Conservation (phyloP, 768 basidiomycete species). For the Boletus huronensis region DNA sequence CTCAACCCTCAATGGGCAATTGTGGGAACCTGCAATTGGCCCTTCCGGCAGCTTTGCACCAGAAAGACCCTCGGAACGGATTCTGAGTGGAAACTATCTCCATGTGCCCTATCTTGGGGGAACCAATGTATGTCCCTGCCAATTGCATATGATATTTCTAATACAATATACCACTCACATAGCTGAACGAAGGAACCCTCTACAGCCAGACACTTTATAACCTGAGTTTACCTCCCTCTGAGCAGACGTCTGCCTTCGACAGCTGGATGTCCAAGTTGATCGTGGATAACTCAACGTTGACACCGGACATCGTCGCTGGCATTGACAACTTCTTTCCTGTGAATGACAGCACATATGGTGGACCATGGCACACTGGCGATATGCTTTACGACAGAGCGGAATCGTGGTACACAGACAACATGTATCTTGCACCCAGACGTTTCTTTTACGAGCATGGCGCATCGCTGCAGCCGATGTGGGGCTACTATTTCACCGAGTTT, state of each 20-base stretch:
- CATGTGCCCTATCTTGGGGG: constrained; percentile 55
- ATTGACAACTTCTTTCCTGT: constrained; percentile 45
- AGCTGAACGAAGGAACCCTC: constrained; percentile 17
- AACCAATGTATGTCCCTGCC: constrained; percentile 41
- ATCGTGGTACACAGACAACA: constrained; percentile 57
- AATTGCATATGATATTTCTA: neutral
- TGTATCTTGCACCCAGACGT: constrained; percentile 51
- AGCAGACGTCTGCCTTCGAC: constrained; percentile 44
- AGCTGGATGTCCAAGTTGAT: constrained; percentile 46
- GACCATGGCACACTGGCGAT: constrained; percentile 56
- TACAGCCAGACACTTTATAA: constrained; percentile 28
- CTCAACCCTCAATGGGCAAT: constrained; percentile 45
- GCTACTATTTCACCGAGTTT: constrained; percentile 54
- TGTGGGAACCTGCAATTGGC: constrained; percentile 57
- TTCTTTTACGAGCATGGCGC: constrained; percentile 50
- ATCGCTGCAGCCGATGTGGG: constrained; percentile 46
- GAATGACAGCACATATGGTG: constrained; percentile 45
- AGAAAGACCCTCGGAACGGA: constrained; percentile 42
- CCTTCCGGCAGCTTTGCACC: constrained; percentile 48
- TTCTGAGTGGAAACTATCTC: constrained; percentile 46
- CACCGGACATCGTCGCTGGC: constrained; percentile 33
- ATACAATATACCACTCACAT: neutral
- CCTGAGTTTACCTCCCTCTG: constrained; percentile 36
- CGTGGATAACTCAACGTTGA: constrained; percentile 44
- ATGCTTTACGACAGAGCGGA: constrained; percentile 53